Conservation (phyloP, 495 filamentous ascomycete genomes). For the Cudoniella acicularis region DNA sequence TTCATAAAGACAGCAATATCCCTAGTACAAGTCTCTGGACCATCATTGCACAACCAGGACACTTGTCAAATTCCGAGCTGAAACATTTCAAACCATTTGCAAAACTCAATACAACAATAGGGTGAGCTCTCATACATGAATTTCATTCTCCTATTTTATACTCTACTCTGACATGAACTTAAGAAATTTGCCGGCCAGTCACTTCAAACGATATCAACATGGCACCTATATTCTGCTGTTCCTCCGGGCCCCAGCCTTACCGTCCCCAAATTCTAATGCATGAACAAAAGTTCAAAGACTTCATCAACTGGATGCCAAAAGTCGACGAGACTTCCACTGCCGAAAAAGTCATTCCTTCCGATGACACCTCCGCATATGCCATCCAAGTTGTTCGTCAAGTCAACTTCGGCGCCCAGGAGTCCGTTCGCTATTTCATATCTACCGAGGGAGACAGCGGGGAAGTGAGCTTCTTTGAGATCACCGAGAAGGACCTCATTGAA, state of each 20-base stretch:
- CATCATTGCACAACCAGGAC: too few relatives aligned
- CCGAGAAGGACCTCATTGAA: conserved; percentile 28
- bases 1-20: too few relatives aligned
- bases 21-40: too few relatives aligned
- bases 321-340: neutral
- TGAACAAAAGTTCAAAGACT: conserved; percentile 27
- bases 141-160: too few relatives aligned
- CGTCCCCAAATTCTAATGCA: conserved; percentile 11
- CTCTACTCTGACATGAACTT: too few relatives aligned
- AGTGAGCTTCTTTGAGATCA: conserved; percentile 25
- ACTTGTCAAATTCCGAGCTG: too few relatives aligned
- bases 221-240: neutral
- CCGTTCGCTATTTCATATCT: conserved; percentile 30
- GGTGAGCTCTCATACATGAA: too few relatives aligned
- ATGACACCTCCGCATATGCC: conserved; percentile 17
- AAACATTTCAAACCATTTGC: too few relatives aligned
- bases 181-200: neutral
- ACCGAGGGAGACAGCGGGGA: neutral
- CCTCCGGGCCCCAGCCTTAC: conserved; percentile 6
- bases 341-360: neutral
- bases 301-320: conserved; percentile 24
- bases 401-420: conserved; percentile 33
- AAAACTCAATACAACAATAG: too few relatives aligned
- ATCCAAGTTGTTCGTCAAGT: conserved; percentile 34
- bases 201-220: neutral